phyloP scores from a whole-genome alignment of 129 eudicot genomes.

The Logfia minima region DNA sequence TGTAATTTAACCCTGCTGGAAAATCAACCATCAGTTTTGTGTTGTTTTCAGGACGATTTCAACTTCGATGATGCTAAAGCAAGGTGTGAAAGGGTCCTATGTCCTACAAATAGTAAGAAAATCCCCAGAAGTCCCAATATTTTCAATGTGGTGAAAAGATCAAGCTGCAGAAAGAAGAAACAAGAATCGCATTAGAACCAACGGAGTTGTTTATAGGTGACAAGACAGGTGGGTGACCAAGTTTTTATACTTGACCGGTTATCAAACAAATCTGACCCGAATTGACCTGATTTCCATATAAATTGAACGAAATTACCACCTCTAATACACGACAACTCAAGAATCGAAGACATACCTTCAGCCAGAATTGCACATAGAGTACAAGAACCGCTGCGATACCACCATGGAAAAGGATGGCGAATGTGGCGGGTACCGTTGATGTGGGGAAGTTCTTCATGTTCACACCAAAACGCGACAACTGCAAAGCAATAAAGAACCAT shows the following conservation, averaged over 20 bases:
- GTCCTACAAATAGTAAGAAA: constrained; percentile 87
- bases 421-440: constrained; percentile 60
- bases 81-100: constrained; percentile 77
- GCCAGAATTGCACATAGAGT: constrained; percentile 83
- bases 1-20: neutral
- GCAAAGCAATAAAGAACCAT: neutral
- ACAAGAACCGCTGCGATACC: constrained; percentile 80
- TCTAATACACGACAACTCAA: neutral
- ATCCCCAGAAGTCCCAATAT: constrained; percentile 69
- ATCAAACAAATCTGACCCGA: no score
- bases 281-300: no score
- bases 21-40: neutral
- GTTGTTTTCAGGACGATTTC: constrained; percentile 62
- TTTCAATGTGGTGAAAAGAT: constrained; percentile 88
- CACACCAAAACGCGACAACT: constrained; percentile 72
- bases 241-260: neutral
- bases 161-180: constrained; percentile 51
- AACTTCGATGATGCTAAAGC: constrained; percentile 80
- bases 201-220: neutral
- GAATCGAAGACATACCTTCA: constrained; percentile 55
- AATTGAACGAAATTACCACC: neutral
- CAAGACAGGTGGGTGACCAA: neutral
- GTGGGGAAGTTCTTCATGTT: constrained; percentile 83
- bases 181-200: neutral
- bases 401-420: constrained; percentile 72